Conservation (phyloP, 2,329 filamentous ascomycete genomes). For the Trichoderma atrobrunneum region DNA sequence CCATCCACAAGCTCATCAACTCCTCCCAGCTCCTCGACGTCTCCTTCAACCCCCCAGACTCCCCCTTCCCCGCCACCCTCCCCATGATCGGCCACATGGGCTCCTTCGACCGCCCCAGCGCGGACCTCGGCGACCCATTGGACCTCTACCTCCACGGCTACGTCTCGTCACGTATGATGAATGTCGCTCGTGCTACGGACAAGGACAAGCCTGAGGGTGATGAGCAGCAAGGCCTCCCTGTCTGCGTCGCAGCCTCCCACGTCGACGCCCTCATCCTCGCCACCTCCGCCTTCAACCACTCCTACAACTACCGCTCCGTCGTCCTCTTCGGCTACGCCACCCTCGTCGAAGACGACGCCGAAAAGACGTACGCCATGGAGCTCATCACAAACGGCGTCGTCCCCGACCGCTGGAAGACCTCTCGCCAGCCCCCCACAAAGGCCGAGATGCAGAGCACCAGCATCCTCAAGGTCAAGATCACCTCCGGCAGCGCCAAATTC, state of each 20-base stretch:
- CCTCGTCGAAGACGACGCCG: constrained; percentile 62
- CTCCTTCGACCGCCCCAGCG: constrained; percentile 62
- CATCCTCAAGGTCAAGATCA: constrained; percentile 66
- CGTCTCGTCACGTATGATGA: constrained; percentile 74
- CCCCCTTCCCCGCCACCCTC: constrained; percentile 72
- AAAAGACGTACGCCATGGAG: constrained; percentile 76
- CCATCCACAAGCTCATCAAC: constrained; percentile 76
- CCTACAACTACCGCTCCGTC: constrained; percentile 82
- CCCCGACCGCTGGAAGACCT: constrained; percentile 64
- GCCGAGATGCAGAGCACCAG: constrained; percentile 74
- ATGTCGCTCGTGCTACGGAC: constrained; percentile 45
- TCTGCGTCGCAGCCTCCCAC: constrained; percentile 70
- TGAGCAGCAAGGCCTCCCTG: constrained; percentile 54
- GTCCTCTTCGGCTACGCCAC: constrained; percentile 72
- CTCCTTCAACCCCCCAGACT: constrained; percentile 64
- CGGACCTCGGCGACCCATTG: constrained; percentile 60
- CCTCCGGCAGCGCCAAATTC: constrained; percentile 73
- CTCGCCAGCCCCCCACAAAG: constrained; percentile 66
- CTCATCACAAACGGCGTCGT: constrained; percentile 75
- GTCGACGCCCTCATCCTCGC: constrained; percentile 78
- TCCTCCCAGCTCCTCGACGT: constrained; percentile 72
- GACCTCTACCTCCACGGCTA: constrained; percentile 84
- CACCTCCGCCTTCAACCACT: constrained; percentile 76
- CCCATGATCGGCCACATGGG: constrained; percentile 87
- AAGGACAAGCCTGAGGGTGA: neutral